Percentiles rank a stretch among this genome's conserved stretches.
Evolutionary conservation across 345 rosid species (phyloP).

Genomic region (Turnera subulata): DNA sequence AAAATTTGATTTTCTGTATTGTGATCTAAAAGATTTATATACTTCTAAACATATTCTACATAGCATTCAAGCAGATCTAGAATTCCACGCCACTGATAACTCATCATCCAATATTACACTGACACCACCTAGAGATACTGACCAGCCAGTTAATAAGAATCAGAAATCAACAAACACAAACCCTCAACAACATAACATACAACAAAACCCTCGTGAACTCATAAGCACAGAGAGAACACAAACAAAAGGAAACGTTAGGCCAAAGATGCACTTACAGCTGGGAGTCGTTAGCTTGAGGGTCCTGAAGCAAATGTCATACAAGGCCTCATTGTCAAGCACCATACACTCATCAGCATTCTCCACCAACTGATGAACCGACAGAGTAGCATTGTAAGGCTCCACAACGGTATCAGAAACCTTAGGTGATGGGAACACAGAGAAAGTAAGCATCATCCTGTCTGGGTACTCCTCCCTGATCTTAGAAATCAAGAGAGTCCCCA

Average conservation of each 20-base stretch:
- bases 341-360: slow-evolving; percentile 30
- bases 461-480: slow-evolving; percentile 31
- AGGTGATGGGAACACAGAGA: slow-evolving; percentile 27
- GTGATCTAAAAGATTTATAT: too few relatives aligned
- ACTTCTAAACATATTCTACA: background rate
- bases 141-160: background rate
- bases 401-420: slow-evolving; percentile 29
- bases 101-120: background rate
- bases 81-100: background rate
- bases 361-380: slow-evolving; percentile 26
- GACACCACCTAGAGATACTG: background rate
- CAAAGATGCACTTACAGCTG: slow-evolving; percentile 19
- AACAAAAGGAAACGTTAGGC: too few relatives aligned
- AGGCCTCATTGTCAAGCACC: slow-evolving; percentile 28
- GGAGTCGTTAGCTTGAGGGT: slow-evolving; percentile 26
- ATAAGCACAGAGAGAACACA: background rate
- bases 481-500: slow-evolving; percentile 27
- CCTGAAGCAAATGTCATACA: slow-evolving; percentile 27
- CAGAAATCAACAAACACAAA: background rate
- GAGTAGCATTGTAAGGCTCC: slow-evolving; percentile 26
- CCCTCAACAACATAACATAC: background rate
- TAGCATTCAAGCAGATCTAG: background rate
- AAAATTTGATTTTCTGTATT: too few relatives aligned
- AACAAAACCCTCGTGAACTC: too few relatives aligned
- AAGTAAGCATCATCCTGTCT: slow-evolving; percentile 29